Evolutionary conservation across 768 basidiomycete genomes (phyloP), one percentile per base, ranked within the genome.

Genomic region (Kockovaella imperatae): DNA sequence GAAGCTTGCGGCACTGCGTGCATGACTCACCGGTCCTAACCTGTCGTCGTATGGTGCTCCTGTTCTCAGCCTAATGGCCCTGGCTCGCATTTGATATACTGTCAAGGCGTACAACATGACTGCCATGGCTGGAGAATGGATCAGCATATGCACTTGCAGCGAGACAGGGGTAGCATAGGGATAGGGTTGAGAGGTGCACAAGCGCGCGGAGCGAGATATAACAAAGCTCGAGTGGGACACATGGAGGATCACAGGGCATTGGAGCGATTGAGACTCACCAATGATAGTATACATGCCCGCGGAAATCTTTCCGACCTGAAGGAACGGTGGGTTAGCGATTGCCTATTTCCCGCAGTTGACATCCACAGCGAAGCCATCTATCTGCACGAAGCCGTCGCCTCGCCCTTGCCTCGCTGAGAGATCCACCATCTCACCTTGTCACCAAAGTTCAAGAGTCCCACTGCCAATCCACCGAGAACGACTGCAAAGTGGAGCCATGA

Each of bases 401-500:
- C n/a, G n/a, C n/a, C n/a, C n/a, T n/a, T n/a, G n/a, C n/a, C n/a
- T n/a, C n/a, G n/a, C n/a, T n/a, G n/a, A n/a, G n/a, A n/a, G n/a
- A n/a, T n/a, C n/a, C 11, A 14, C 5, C 18, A 20, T 63, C 75
- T 51, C 50, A 84, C 89, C 75, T 87, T 87, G 72, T 97, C 95
- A 52, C 95, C 95, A 75, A 99, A 99, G 73, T 99, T 99, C 61
- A 99, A 77, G 49, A 99, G 74, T 10, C 95, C 95, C 13, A 97
- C 90, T 1, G 90, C 86, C 38, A 99, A 79, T 49, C 95, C 95
- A 24, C 93, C 91, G 6, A 99, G 82, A 49, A 99, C 88, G 73
- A 97, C 89, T 32, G 91, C 90, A 71, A 95, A 96, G 72, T 95
- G 90, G 41, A 96, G 79, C 95, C 93, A 97, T 78, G 90, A 91